A percentile compares a stretch with the other conserved stretches of the same genome.
Conservation (phyloP, 2,329 filamentous ascomycete species). For the Curvularia spicifera region DNA sequence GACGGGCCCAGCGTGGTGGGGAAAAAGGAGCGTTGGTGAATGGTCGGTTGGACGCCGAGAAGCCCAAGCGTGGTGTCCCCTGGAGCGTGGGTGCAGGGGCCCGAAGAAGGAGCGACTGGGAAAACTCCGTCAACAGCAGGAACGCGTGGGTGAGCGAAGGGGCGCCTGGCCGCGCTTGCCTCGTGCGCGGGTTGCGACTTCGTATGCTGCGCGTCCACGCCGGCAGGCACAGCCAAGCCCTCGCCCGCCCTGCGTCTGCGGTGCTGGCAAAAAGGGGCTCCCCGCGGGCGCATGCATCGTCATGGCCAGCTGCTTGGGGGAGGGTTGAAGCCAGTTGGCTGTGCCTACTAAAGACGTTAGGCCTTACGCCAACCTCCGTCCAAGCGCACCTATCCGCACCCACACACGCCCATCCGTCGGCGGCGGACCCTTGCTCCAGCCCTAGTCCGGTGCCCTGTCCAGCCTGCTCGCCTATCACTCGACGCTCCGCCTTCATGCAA, state of each 20-base stretch:
- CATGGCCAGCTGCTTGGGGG: constrained; percentile 2
- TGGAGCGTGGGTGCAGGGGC: constrained; percentile 11
- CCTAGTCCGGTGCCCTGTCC: neutral
- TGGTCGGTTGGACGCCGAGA: constrained; percentile 5
- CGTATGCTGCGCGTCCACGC: neutral
- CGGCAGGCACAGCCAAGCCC: neutral
- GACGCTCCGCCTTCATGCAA: constrained; percentile 19
- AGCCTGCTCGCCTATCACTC: constrained; percentile 17
- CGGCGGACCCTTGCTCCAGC: constrained; percentile 8
- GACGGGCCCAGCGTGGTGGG: constrained; percentile 13
- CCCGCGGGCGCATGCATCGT: neutral
- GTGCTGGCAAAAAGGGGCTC: neutral
- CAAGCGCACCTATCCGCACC: constrained; percentile 15
- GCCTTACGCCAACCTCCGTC: constrained; percentile 7
- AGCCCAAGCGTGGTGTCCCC: constrained; percentile 13
- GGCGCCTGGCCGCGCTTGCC: neutral
- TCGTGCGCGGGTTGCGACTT: neutral
- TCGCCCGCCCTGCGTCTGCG: neutral
- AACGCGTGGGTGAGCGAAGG: constrained; percentile 11
- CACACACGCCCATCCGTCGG: constrained; percentile 13
- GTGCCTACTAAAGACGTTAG: constrained; percentile 10
- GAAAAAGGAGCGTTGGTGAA: constrained; percentile 15
- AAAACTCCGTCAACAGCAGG: constrained; percentile 6
- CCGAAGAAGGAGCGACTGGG: constrained; percentile 15
- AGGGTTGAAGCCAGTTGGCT: constrained; percentile 5